Evolutionary conservation across 2,329 filamentous ascomycete genomes (phyloP).

Genomic region (Penicillium sp.): DNA sequence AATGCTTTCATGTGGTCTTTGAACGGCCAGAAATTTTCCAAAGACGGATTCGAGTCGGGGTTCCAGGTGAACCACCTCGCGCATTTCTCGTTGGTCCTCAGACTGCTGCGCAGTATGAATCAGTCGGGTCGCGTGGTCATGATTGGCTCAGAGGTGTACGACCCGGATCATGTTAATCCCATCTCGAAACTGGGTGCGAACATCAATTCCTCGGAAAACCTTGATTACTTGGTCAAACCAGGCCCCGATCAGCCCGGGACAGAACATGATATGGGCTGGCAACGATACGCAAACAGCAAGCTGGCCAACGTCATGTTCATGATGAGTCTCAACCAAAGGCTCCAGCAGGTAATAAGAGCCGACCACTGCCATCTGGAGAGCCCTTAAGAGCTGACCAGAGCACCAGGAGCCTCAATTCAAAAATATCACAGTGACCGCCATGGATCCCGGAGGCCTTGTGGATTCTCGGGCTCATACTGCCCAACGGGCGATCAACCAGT

Average conservation of each 20-base stretch:
- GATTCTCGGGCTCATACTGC: constrained; percentile 12
- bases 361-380: neutral
- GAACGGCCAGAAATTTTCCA: constrained; percentile 3
- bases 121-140: constrained; percentile 8
- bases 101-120: constrained; percentile 8
- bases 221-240: constrained; percentile 6
- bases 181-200: too few species aligned
- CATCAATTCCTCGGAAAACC: constrained; percentile 1
- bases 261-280: constrained; percentile 13
- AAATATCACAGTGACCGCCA: constrained; percentile 9
- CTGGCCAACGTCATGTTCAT: constrained; percentile 15
- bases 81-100: constrained; percentile 8
- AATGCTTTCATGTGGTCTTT: constrained; percentile 14
- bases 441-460: constrained; percentile 10
- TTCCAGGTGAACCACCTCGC: constrained; percentile 15
- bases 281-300: constrained; percentile 11
- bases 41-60: constrained; percentile 5
- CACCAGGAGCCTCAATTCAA: neutral
- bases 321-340: constrained; percentile 7
- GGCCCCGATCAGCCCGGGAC: constrained; percentile 1
- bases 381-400: too few species aligned
- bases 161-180: constrained; percentile 6
- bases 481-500: too few species aligned
- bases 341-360: constrained; percentile 3
- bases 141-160: constrained; percentile 10